A percentile compares a stretch with the other conserved stretches of the same genome.
These are phyloP conservation scores for Cladosporium sp. DNA, from an alignment of 2,329 filamentous ascomycete genomes.

Conservation along the genomic window DNA sequence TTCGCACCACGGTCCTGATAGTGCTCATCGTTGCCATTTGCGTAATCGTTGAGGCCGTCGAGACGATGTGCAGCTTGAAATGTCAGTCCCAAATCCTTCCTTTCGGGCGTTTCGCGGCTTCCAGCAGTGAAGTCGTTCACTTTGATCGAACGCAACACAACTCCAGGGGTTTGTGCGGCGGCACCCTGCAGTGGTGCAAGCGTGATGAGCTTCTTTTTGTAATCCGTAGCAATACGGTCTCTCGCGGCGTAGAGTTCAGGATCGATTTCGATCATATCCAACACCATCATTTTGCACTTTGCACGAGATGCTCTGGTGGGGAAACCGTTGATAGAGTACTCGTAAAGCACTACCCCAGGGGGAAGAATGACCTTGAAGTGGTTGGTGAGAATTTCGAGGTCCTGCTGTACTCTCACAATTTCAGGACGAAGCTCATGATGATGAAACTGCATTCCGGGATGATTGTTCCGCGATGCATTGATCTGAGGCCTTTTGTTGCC, in stretches of 20 bases:
- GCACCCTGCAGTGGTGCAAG: conserved; percentile 2
- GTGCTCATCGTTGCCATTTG: conserved; percentile 5
- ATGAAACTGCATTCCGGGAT: too few species aligned
- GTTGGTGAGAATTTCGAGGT: conserved; percentile 8
- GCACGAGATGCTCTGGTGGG: conserved; percentile 2
- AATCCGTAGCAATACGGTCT: conserved; percentile 16
- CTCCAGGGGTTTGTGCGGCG: not conserved
- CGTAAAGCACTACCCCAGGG: conserved; percentile 12
- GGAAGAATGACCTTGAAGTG: conserved; percentile 15
- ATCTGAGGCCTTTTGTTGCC: too few species aligned
- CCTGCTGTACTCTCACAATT: not conserved
- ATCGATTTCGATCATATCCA: conserved; percentile 13
- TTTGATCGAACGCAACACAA: not conserved
- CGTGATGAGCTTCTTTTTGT: conserved; percentile 15
- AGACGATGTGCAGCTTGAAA: not conserved
- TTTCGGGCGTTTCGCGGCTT: not conserved
- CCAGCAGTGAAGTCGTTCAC: not conserved
- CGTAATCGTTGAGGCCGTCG: conserved; percentile 4
- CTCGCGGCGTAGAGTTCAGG: conserved; percentile 7
- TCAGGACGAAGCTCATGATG: not conserved
- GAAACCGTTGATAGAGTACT: conserved; percentile 16
- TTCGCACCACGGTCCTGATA: conserved; percentile 12
- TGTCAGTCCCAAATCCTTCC: not conserved
- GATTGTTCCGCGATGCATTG: too few species aligned
- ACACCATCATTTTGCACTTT: conserved; percentile 13